Evolutionary conservation across 2,329 filamentous ascomycete genomes (phyloP), one percentile per base, ranked within the genome.

Genomic region (Trichoderma aggressivum): DNA sequence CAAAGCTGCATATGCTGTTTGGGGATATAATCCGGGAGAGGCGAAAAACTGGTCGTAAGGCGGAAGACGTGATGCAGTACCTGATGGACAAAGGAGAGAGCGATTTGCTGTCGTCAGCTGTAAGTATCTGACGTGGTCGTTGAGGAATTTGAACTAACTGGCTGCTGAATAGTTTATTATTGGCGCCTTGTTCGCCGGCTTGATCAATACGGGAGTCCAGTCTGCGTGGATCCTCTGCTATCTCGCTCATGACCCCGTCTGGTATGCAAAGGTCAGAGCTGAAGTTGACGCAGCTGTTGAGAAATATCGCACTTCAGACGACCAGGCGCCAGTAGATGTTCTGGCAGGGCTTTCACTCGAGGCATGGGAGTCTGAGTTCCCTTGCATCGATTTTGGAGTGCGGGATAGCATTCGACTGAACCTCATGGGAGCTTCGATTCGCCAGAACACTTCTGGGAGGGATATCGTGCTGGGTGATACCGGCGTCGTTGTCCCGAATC

Each of bases 141-240:
- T 4, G 2, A 18, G 7, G 5, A 16, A 30, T 50, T 0, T 7
- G 26, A 30, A 30, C 67, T 70, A 11, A 50, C 4, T 1, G 1
- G 26, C 7, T 7, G n/a, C 2, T 28, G 18, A 32, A 36, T 36
- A 85, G 80, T 87, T 88, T 76, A 80, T 87, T 39, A 78, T 89
- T n/a, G 83, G 84, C 14, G 80, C 85, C 0, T 78, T 90, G 3
- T 88, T 87, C 75, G 87, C 87, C 1, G 87, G 87, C n/a, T 79
- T 86, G 39, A 74, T 88, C n/a, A 89, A 89, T 77, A 86, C 80
- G 28, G 86, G 86, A 50, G 83, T 87, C 76, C 88, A 87, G 73
- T 84, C 85, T 1, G 83, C 84, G 2, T 88, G 84, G 82, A 78
- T 88, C 72, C 76, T 89, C 72, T 72, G 83, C 76, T 82, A 86